These are phyloP conservation scores for Cymodocea nodosa DNA, from an alignment of 116 monocot species.

Conservation along the genomic window DNA sequence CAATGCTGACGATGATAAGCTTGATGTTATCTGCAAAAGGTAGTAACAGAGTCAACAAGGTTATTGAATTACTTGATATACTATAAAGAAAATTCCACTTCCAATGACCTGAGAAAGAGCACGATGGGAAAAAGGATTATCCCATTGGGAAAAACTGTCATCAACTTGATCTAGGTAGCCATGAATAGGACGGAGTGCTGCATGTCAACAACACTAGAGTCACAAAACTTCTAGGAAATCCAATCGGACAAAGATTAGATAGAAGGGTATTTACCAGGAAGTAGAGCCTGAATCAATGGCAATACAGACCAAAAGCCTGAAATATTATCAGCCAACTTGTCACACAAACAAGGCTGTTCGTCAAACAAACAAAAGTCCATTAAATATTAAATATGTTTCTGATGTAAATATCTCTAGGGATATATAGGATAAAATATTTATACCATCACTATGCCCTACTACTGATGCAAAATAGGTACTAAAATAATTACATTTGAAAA, in stretches of 20 bases:
- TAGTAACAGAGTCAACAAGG: background rate
- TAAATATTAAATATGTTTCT: background rate
- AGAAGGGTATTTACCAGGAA: slow-evolving; percentile 49
- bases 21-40: slow-evolving; percentile 57
- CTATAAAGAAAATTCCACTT: background rate
- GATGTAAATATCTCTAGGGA: background rate
- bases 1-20: slow-evolving; percentile 48
- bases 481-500: background rate
- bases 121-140: slow-evolving; percentile 42
- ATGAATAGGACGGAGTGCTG: slow-evolving; percentile 72
- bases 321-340: slow-evolving; percentile 52
- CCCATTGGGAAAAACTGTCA: slow-evolving; percentile 75
- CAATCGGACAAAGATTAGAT: background rate
- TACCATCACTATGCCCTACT: background rate
- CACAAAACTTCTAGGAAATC: background rate
- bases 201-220: background rate
- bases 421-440: background rate
- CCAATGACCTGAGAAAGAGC: slow-evolving; percentile 70
- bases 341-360: slow-evolving; percentile 55
- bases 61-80: background rate
- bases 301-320: slow-evolving; percentile 61
- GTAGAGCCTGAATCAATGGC: slow-evolving; percentile 86
- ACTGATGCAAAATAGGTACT: background rate
- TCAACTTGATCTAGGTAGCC: slow-evolving; percentile 49
- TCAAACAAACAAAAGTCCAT: background rate